These are phyloP conservation scores for Fusarium temperatum DNA, from an alignment of 2,329 filamentous ascomycete genomes.

Conservation along the genomic window DNA sequence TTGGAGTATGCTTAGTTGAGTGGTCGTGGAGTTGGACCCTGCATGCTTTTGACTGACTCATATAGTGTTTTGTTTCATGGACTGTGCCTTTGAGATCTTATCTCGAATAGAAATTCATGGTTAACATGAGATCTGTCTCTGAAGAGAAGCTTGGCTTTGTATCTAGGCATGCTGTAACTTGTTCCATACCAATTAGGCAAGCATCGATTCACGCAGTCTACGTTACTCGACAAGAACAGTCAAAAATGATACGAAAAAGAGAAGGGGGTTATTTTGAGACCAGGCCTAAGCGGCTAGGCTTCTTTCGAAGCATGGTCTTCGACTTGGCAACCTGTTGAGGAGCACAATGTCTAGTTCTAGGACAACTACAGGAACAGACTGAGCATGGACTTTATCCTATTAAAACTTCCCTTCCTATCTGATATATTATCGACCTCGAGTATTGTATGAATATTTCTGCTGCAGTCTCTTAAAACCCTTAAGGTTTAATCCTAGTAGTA, in stretches of 20 bases:
- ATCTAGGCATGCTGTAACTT: background rate
- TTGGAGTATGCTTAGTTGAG: background rate
- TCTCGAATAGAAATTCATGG: background rate
- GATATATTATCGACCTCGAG: no score
- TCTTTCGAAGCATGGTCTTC: background rate
- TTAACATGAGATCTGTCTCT: fast-evolving
- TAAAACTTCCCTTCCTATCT: background rate
- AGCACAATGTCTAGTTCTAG: background rate
- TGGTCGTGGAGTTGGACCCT: constrained; percentile 9
- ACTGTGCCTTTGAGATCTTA: no score
- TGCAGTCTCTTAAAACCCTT: no score
- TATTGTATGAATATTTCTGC: no score
- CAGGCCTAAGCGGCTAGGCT: no score
- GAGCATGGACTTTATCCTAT: background rate
- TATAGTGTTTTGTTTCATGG: constrained; percentile 6
- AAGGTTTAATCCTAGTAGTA: no score
- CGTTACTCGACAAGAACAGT: background rate
- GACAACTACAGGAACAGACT: fast-evolving
- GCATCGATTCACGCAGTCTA: background rate
- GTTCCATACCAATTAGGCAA: background rate
- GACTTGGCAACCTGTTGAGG: background rate
- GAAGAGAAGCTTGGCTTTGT: background rate
- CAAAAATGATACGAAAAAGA: background rate
- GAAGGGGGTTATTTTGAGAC: background rate
- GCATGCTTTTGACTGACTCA: constrained; percentile 25